Percentiles rank a stretch among this genome's conserved stretches.
Conservation (phyloP, 2,329 filamentous ascomycete species). For the Beauveria sp. region DNA sequence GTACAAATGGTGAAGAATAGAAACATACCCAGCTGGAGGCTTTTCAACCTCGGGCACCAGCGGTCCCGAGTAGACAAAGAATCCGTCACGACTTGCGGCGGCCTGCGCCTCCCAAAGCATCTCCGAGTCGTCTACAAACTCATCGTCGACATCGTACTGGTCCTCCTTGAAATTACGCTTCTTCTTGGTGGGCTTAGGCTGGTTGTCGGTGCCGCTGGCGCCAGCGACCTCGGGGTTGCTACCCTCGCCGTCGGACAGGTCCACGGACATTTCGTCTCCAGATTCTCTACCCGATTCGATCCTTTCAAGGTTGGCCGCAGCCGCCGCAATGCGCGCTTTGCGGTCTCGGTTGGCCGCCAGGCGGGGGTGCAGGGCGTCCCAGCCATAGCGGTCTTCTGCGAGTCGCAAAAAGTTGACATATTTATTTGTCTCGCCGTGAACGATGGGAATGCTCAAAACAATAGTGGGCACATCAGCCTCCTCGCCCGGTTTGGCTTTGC, state of each 20-base stretch:
- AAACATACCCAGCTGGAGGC: slow-evolving; percentile 43
- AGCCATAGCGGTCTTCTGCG: slow-evolving; percentile 89
- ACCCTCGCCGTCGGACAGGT: slow-evolving; percentile 65
- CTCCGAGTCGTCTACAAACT: slow-evolving; percentile 89
- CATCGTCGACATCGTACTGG: slow-evolving; percentile 76
- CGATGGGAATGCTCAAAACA: slow-evolving; percentile 72
- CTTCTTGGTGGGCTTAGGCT: slow-evolving; percentile 67
- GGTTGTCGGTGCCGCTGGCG: slow-evolving; percentile 53
- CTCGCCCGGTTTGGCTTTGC: slow-evolving; percentile 50
- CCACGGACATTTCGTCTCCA: slow-evolving; percentile 77
- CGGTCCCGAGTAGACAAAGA: slow-evolving; percentile 95
- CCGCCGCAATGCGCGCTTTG: slow-evolving; percentile 79
- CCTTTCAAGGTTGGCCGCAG: slow-evolving; percentile 76
- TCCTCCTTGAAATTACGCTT: slow-evolving; percentile 75
- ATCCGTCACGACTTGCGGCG: slow-evolving; percentile 88
- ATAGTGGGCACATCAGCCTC: slow-evolving; percentile 65
- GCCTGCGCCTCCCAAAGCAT: slow-evolving; percentile 92
- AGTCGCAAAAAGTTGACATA: slow-evolving; percentile 93
- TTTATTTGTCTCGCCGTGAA: slow-evolving; percentile 69
- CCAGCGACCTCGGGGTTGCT: slow-evolving; percentile 81
- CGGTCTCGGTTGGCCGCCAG: slow-evolving; percentile 83
- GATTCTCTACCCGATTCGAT: slow-evolving; percentile 61
- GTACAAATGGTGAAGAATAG: not conserved
- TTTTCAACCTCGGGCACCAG: slow-evolving; percentile 83
- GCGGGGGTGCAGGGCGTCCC: slow-evolving; percentile 86